These are phyloP conservation scores for Podosphaera aphanis DNA, from an alignment of 2,329 filamentous ascomycete species.

Conservation along the genomic window DNA sequence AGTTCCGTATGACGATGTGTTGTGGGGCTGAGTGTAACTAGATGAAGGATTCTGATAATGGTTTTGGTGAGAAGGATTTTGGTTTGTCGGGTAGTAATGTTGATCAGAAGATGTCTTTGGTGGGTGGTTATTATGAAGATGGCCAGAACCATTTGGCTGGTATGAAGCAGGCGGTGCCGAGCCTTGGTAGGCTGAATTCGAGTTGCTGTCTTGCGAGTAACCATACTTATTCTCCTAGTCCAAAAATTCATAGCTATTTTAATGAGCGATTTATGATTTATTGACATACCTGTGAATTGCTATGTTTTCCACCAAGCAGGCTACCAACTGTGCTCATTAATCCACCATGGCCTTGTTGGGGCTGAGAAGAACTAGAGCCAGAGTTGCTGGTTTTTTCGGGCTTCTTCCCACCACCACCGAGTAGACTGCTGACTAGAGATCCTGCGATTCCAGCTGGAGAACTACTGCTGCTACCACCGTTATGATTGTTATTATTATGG, in stretches of 20 bases:
- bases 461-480: constrained; percentile 9
- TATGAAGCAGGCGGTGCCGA: constrained; percentile 39
- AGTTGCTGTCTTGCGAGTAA: constrained; percentile 27
- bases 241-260: neutral
- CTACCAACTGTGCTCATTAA: constrained; percentile 2
- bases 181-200: constrained; percentile 32
- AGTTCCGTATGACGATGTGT: constrained; percentile 4
- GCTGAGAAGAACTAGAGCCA: constrained; percentile 14
- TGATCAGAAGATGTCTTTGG: constrained; percentile 3
- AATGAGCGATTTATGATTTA: neutral
- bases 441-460: neutral
- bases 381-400: constrained; percentile 20
- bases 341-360: neutral
- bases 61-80: constrained; percentile 3
- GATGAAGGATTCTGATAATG: constrained; percentile 2
- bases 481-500: constrained; percentile 3
- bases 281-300: neutral
- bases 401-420: constrained; percentile 17
- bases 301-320: constrained; percentile 13
- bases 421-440: neutral
- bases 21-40: constrained; percentile 2
- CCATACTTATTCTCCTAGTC: constrained; percentile 31
- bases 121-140: constrained; percentile 6
- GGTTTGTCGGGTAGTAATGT: constrained; percentile 2
- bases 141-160: constrained; percentile 19